phyloP scores from a whole-genome alignment of 108 stramenopile species.

The Cyclostephanos tholiformis region DNA sequence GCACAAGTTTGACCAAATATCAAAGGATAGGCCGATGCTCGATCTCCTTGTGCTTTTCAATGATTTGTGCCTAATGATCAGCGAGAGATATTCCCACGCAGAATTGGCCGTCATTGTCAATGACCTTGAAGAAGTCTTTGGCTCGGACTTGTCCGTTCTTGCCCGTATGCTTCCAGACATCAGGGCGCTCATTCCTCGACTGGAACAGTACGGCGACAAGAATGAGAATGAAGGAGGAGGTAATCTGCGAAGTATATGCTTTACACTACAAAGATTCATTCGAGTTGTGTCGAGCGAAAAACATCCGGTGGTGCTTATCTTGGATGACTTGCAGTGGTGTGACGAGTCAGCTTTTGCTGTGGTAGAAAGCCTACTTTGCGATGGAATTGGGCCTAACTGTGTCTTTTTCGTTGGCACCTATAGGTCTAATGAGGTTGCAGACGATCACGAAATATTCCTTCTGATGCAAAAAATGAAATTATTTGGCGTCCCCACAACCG shows the following conservation, averaged over 20 bases:
- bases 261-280: constrained; percentile 42
- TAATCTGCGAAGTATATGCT: constrained; percentile 42
- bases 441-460: constrained; percentile 35
- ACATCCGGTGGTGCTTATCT: constrained; percentile 35
- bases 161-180: constrained; percentile 35
- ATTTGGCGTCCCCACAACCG: constrained; percentile 10
- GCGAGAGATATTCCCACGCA: constrained; percentile 2
- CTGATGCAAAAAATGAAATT: constrained; percentile 14
- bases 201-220: not conserved
- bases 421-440: constrained; percentile 36
- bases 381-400: constrained; percentile 21
- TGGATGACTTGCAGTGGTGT: constrained; percentile 50
- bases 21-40: constrained; percentile 25
- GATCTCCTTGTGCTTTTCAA: constrained; percentile 39
- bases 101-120: constrained; percentile 8
- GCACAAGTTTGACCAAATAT: constrained; percentile 46
- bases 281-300: constrained; percentile 31
- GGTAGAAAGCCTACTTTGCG: constrained; percentile 38
- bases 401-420: constrained; percentile 48
- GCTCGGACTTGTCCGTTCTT: constrained; percentile 28
- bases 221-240: constrained; percentile 1
- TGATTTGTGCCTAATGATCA: constrained; percentile 30
- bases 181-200: constrained; percentile 7
- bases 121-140: constrained; percentile 34
- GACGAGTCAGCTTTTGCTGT: constrained; percentile 30